Base-by-base conservation (phyloP, 202 grass and related monocot species). In the Alloteropsis angusta region DNA sequence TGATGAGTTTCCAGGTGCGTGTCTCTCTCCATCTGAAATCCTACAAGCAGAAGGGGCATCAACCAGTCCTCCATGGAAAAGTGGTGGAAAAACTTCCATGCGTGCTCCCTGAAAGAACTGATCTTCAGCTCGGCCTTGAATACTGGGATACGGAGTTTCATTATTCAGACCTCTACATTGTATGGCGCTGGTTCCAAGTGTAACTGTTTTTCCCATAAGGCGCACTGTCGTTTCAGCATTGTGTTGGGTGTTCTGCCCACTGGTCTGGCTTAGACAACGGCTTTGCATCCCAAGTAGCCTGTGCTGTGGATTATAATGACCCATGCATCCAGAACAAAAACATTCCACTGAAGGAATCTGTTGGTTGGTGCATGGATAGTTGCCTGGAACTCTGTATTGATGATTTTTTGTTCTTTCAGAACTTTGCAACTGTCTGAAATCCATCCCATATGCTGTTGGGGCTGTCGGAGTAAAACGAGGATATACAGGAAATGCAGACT, bases 131-230 rank as follows among this genome's bases (percentile, higher is more conserved):
- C 67, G 65, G 32, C 43, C 52, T 77, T 93, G 78, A 68, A 64
- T 85, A 64, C 79, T 84, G 5, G 81, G 67, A 74, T 50, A 62
- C 45, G 66, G 25, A 30, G 21, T 80, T 58, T 23, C 72, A 47
- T 78, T 71, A 75, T 90, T 78, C 65, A 84, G 83, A 82, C 19
- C 67, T 61, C 44, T 79, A 60, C 5, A 80, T 30, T 93, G 72
- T 48, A 86, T 75, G 75, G n/a, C 74, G 45, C 49, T 87, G 49
- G 74, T 87, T 72, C 95, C 92, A 54, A 98, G 82, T 52, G 65
- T 78, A 80, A 98, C 85, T 78, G 86, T 94, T 88, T 90, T 88
- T 47, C 91, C 95, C 95, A 94, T 94, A 36, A 94, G 83, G 49
- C 95, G 89, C 85, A 94, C 44, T n/a, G 87, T 94, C 42, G 77